These are phyloP conservation scores for Bauhinia variegata DNA, from an alignment of 306 rosid species.

Conservation along the genomic window DNA sequence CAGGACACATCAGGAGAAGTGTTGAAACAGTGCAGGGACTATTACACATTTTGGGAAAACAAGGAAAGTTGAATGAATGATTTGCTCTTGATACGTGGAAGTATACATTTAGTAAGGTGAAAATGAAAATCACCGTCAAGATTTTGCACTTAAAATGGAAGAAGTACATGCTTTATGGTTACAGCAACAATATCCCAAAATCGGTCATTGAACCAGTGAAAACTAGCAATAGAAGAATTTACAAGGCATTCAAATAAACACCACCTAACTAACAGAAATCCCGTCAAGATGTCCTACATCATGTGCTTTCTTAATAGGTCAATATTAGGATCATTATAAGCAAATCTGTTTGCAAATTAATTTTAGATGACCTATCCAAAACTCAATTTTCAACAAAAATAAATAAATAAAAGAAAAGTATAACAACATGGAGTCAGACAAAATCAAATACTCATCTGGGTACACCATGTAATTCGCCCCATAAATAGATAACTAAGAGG, in stretches of 20 bases:
- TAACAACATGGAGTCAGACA: too few relatives aligned
- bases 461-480: not conserved
- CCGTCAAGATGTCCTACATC: not conserved
- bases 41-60: constrained; percentile 1
- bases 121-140: not conserved
- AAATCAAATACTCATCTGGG: too few relatives aligned
- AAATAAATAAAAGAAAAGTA: too few relatives aligned
- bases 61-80: constrained; percentile 5
- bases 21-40: not conserved
- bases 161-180: not conserved
- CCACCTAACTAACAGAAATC: not conserved
- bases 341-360: not conserved
- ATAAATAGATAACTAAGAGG: constrained; percentile 1
- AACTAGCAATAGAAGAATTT: not conserved
- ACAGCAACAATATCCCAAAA: constrained; percentile 1
- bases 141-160: constrained; percentile 4
- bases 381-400: too few relatives aligned
- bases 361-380: not conserved
- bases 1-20: not conserved
- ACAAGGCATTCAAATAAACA: not conserved
- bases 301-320: not conserved
- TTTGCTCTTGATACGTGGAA: constrained; percentile 15
- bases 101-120: not conserved
- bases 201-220: not conserved
- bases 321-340: not conserved